Conservation (phyloP, 2,329 filamentous ascomycete genomes). For the Diaporthe vaccinii region DNA sequence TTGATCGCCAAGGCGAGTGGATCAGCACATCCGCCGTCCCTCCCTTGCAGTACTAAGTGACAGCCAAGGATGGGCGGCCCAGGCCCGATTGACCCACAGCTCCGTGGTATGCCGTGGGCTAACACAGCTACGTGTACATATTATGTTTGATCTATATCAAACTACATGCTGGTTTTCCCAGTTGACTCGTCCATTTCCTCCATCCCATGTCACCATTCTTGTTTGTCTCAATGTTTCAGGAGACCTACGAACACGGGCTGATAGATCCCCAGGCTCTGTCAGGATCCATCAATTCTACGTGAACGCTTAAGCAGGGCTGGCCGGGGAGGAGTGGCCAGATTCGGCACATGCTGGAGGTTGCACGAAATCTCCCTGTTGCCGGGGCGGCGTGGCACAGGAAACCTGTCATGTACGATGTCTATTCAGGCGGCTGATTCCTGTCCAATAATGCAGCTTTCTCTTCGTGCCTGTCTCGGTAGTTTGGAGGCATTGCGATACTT, state of each 20-base stretch:
- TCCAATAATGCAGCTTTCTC: neutral
- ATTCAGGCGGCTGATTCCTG: slow-evolving; percentile 1
- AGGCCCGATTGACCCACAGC: slow-evolving; percentile 14
- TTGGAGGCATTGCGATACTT: neutral
- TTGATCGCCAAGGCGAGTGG: slow-evolving; percentile 35
- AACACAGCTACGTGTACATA: slow-evolving; percentile 11
- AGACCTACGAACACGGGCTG: slow-evolving; percentile 7
- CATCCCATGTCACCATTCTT: neutral
- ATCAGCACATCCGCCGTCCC: slow-evolving; percentile 12
- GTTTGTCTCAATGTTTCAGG: neutral
- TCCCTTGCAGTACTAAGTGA: slow-evolving; percentile 27
- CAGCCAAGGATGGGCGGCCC: slow-evolving; percentile 18
- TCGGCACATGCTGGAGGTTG: neutral
- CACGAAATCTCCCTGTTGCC: slow-evolving; percentile 1
- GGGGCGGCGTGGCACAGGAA: neutral
- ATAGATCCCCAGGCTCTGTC: neutral
- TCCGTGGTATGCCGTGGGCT: neutral
- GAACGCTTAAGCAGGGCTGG: neutral
- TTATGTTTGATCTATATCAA: slow-evolving; percentile 12
- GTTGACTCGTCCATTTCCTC: neutral
- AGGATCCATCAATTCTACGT: neutral
- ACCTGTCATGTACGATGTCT: neutral
- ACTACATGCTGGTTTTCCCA: neutral
- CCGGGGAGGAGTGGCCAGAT: neutral
- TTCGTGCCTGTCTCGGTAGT: neutral